phyloP scores from a whole-genome alignment of 2,329 filamentous ascomycete species.

The Diplodia intermedia region DNA sequence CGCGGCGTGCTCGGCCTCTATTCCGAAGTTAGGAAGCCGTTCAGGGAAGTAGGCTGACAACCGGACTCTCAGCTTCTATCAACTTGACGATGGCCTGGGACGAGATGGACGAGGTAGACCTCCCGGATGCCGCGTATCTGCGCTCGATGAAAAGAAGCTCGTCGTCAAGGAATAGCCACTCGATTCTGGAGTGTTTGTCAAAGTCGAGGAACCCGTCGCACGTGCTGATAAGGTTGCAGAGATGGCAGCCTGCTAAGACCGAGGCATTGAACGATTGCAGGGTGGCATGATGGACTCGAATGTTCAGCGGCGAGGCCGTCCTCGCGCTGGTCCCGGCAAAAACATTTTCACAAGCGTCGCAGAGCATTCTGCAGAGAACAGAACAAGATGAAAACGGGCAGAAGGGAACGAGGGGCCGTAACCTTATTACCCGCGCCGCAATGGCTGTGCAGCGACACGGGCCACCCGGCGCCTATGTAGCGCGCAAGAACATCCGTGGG shows the following conservation, averaged over 20 bases:
- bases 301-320: neutral
- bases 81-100: neutral
- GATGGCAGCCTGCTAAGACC: neutral
- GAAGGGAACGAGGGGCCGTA: neutral
- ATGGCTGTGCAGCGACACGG: slow-evolving; percentile 3
- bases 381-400: neutral
- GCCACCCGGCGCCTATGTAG: neutral
- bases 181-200: neutral
- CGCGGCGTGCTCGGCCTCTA: neutral
- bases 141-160: slow-evolving; percentile 14
- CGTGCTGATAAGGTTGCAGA: neutral
- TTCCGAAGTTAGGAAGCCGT: neutral
- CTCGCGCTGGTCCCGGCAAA: slow-evolving; percentile 7
- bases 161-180: slow-evolving; percentile 13
- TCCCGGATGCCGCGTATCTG: neutral
- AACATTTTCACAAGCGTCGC: neutral
- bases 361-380: neutral
- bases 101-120: neutral
- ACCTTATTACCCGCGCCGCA: neutral
- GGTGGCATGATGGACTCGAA: slow-evolving; percentile 1
- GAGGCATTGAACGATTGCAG: slow-evolving; percentile 8
- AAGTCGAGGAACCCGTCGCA: neutral
- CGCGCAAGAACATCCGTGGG: too few relatives aligned
- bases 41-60: neutral
- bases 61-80: slow-evolving; percentile 1